Evolutionary conservation across 805 yeast species (phyloP), one percentile per base, ranked within the genome.

Genomic region (Myxozyma nipponensis): DNA sequence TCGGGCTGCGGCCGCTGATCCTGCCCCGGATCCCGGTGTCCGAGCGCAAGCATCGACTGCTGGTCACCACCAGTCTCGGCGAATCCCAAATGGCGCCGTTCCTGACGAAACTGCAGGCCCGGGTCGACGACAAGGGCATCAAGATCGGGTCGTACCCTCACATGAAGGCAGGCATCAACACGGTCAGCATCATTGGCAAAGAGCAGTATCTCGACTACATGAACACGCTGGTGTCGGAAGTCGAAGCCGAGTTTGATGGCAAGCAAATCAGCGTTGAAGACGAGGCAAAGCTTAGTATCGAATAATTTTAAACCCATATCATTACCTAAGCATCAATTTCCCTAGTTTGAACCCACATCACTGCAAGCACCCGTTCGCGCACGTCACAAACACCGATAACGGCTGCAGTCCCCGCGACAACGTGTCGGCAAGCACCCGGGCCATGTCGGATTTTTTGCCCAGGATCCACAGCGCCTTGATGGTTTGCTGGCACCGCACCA

Each of bases 91-190:
- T 88, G 61, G 93, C 95, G 0, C 81, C 85, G 2, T 78, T 71
- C 46, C 69, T 87, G 53, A 62, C 77, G 1, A 62, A 68, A 1
- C 64, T 84, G 25, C 93, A 86, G 58, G 62, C 62, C 1, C 66
- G 66, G 39, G 71, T 72, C 19, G 60, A 62, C 3, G 49, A 53
- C 18, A 64, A 63, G 30, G 68, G 66, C n/a, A 73, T 87, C 44
- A 88, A 87, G 62, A 74, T 88, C 42, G 96, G 96, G 2, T 82
- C 90, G 30, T 88, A 88, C 63, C 96, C 96, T 1, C 96, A 88
- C 66, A 75, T 78, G 68, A 74, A 75, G 15, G 75, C 79, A 67
- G 74, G 77, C 0, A 69, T 79, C 47, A 83, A 78, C 58, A 86
- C 95, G 0, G 79, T 88, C 18, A 84, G 95, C 59, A 75, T 88